Evolutionary conservation across 768 basidiomycete species (phyloP).

Genomic region (Gloeophyllum trabeum): DNA sequence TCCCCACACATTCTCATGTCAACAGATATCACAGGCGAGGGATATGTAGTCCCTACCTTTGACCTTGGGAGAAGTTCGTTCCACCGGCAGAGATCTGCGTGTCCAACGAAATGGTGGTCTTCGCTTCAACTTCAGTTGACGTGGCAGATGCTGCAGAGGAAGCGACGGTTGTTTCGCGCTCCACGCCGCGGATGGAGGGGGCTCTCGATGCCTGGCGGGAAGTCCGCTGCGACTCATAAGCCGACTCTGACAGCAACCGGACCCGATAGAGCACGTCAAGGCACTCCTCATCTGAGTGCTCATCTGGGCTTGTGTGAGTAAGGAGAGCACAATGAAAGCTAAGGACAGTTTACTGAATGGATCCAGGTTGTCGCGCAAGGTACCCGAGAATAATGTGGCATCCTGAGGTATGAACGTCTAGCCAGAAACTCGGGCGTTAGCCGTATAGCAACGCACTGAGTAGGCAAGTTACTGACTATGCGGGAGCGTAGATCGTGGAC

Average conservation of each 20-base stretch:
- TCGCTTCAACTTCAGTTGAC: conserved; percentile 44
- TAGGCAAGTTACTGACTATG: conserved; percentile 31
- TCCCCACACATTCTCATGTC: background rate
- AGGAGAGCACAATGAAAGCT: background rate
- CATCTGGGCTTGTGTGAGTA: conserved; percentile 28
- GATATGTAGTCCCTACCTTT: conserved; percentile 40
- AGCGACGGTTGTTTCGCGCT: conserved; percentile 23
- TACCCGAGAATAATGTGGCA: conserved; percentile 73
- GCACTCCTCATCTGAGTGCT: conserved; percentile 73
- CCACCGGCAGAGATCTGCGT: conserved; percentile 81
- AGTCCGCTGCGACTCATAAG: conserved; percentile 33
- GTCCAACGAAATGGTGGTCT: conserved; percentile 51
- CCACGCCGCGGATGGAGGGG: conserved; percentile 31
- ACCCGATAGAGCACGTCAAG: conserved; percentile 75
- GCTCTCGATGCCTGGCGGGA: conserved; percentile 38
- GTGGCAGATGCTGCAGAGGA: conserved; percentile 30
- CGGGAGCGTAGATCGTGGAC: conserved; percentile 74
- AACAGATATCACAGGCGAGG: background rate
- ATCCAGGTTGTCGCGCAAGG: conserved; percentile 64
- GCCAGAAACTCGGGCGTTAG: too few species aligned
- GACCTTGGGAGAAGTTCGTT: conserved; percentile 87
- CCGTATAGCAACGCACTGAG: background rate
- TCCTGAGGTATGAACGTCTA: conserved; percentile 76
- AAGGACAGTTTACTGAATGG: conserved; percentile 39
- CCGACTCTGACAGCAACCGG: conserved; percentile 52